Evolutionary conservation across 495 filamentous ascomycete genomes (phyloP), one percentile per base, ranked within the genome.

Genomic region (Daldinia concentrica): DNA sequence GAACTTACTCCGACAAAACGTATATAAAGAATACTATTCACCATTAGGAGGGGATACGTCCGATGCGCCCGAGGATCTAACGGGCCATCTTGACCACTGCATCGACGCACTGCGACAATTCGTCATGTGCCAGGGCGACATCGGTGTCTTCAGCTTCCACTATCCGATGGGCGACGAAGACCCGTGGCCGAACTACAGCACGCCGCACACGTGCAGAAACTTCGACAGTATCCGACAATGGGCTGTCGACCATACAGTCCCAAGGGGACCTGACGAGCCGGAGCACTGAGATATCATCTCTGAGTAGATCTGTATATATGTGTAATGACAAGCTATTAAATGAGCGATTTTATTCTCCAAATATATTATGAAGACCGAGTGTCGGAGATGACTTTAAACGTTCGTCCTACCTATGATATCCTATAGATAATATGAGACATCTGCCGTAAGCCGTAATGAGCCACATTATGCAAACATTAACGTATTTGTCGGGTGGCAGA

Each of bases 91-190:
- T 64, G 79, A 87, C 64, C 82, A 86, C 67, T 87, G 85, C 76
- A 82, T 87, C 57, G 85, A 87, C 66, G 80, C 82, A 26, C 73
- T 86, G 14, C 66, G 85, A 36, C 74, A 83, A 74, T 85, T 83
- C 67, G 76, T 85, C 60, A 83, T 85, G 80, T 86, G 83, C 72
- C 81, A 82, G 62, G 78, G 81, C 48, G 85, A 86, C 65, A 66
- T 86, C 37, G 79, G 82, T 29, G 80, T 87, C 11, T 85, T 86
- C 66, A 86, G 84, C n/a, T 86, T 86, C 75, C 73, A 82, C 39
- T 73, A 70, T 55, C 77, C 72, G 0, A 78, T 80, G 64, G 73
- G 77, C 27, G 78, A 80, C 60, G 79, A 79, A 29, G 76, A 80
- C 43, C 78, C 82, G 57, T 84, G 82, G 82, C 83, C 83, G 4